phyloP scores from a whole-genome alignment of 2,329 filamentous ascomycete species.

The Mariannaea elegans region DNA sequence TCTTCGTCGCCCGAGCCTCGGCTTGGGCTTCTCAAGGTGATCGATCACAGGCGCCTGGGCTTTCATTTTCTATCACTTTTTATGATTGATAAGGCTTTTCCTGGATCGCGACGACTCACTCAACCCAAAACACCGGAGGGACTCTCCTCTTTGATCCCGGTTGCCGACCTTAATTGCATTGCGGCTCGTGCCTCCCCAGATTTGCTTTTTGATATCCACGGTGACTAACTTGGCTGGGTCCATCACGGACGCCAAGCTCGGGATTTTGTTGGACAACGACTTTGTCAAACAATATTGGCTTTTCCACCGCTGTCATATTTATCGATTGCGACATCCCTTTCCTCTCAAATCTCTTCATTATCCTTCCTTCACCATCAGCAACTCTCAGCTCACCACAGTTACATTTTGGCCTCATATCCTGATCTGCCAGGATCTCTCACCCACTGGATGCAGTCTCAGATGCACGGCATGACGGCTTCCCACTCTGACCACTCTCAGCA shows the following conservation, averaged over 20 bases:
- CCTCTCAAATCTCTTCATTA: not conserved
- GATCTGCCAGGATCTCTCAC: not conserved
- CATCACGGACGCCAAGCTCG: slow-evolving; percentile 19
- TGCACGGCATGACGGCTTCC: slow-evolving; percentile 36
- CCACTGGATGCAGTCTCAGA: slow-evolving; percentile 14
- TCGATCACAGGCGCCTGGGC: not conserved
- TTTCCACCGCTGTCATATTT: slow-evolving; percentile 19
- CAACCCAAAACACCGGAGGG: not conserved
- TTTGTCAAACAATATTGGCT: slow-evolving; percentile 4
- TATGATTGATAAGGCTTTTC: not conserved
- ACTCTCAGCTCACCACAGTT: not conserved
- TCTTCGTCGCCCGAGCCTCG: slow-evolving; percentile 3
- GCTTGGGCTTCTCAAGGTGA: slow-evolving; percentile 2
- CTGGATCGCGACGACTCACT: not conserved
- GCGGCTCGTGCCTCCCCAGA: slow-evolving; percentile 15
- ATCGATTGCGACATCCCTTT: slow-evolving; percentile 17
- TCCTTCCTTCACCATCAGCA: not conserved
- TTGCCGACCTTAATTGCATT: slow-evolving; percentile 6
- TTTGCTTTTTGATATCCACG: slow-evolving; percentile 28
- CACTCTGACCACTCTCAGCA: slow-evolving; percentile 28
- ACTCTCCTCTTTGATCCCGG: not conserved
- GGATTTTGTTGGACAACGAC: slow-evolving; percentile 17
- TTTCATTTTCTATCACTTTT: not conserved
- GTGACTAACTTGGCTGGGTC: slow-evolving; percentile 20
- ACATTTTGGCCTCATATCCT: not conserved